Conservation (phyloP, 768 basidiomycete species). For the Podaxis mareebaensis region DNA sequence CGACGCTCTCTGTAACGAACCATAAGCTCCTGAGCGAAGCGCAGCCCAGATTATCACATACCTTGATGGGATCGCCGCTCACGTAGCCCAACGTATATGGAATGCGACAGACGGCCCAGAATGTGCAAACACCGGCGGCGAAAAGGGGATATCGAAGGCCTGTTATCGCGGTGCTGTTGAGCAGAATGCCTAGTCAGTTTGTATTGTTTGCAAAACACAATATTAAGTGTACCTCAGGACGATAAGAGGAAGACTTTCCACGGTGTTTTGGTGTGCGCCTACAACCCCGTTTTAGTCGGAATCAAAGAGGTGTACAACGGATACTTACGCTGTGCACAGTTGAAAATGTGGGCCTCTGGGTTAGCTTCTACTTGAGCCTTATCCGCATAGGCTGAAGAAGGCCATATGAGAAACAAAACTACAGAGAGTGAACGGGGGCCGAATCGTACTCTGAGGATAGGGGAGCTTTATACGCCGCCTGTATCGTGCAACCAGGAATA, state of each 20-base stretch:
- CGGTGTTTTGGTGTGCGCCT: constrained; percentile 74
- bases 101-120: constrained; percentile 44
- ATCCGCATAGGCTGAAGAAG: constrained; percentile 35
- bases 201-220: neutral
- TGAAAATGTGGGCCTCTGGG: constrained; percentile 14
- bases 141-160: constrained; percentile 42
- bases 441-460: constrained; percentile 64
- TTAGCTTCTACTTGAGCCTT: constrained; percentile 11
- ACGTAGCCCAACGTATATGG: constrained; percentile 47
- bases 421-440: no score
- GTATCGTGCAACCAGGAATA: constrained; percentile 30
- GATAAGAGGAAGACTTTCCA: constrained; percentile 49
- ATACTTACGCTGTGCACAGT: constrained; percentile 24
- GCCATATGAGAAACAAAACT: no score
- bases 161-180: constrained; percentile 39
- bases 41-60: constrained; percentile 13
- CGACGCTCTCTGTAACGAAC: neutral
- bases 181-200: neutral
- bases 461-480: constrained; percentile 55
- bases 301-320: no score
- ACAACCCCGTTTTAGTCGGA: neutral
- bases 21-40: neutral
- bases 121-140: constrained; percentile 35
- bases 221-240: constrained; percentile 37
- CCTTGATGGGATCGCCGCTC: constrained; percentile 44